Conservation (phyloP, 768 basidiomycete genomes). For the Tulasnella calospora region DNA sequence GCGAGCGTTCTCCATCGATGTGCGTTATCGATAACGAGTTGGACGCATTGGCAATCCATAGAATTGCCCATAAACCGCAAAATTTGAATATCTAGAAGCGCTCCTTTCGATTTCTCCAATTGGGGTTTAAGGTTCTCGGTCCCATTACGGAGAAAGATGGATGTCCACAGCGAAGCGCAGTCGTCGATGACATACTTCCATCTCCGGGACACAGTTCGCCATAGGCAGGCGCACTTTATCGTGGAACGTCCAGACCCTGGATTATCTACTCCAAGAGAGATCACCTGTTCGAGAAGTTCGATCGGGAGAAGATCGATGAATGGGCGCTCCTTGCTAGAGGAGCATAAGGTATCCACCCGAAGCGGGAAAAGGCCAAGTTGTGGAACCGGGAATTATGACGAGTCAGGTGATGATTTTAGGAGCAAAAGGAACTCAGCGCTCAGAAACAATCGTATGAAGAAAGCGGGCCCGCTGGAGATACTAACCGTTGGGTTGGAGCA, state of each 20-base stretch:
- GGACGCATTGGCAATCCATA: background rate
- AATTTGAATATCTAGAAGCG: background rate
- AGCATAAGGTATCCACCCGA: background rate
- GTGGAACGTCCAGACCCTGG: background rate
- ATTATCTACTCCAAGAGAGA: background rate
- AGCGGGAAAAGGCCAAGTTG: too few species aligned
- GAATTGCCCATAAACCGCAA: too few species aligned
- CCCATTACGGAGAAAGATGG: background rate
- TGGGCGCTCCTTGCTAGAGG: background rate
- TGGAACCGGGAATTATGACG: too few species aligned
- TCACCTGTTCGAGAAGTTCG: background rate
- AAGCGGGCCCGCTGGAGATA: too few species aligned
- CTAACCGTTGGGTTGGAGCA: too few species aligned
- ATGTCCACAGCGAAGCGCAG: background rate
- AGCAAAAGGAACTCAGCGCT: too few species aligned
- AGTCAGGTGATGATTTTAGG: too few species aligned
- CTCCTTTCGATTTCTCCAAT: background rate
- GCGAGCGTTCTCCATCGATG: background rate
- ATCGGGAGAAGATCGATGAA: background rate
- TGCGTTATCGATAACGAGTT: background rate
- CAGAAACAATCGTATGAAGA: too few species aligned
- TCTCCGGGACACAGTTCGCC: background rate
- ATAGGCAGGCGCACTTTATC: background rate
- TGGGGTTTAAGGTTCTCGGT: background rate
- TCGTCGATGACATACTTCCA: background rate